Conservation (phyloP, 2,329 filamentous ascomycete genomes). For the Volutella citrinella region DNA sequence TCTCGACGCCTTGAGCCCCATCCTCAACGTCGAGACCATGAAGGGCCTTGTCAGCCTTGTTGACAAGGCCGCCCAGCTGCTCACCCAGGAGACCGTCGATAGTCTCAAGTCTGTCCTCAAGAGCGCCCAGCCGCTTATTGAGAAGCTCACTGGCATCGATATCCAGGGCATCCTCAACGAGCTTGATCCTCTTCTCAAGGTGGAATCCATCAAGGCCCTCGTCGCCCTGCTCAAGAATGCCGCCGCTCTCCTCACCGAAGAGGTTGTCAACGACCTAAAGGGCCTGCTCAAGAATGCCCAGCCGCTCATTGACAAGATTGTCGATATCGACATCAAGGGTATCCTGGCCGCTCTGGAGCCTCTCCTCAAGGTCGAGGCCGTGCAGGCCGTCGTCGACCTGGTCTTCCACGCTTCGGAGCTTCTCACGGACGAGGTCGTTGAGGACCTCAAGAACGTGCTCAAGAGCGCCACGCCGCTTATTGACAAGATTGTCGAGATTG, state of each 20-base stretch:
- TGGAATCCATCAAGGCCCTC: conserved; percentile 30
- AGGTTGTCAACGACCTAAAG: conserved; percentile 24
- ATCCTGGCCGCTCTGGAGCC: conserved; percentile 26
- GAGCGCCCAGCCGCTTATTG: conserved; percentile 29
- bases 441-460: conserved; percentile 31
- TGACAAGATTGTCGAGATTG: conserved; percentile 26
- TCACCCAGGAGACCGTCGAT: conserved; percentile 20
- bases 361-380: conserved; percentile 28
- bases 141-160: conserved; percentile 32
- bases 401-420: conserved; percentile 31
- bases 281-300: conserved; percentile 19
- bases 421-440: conserved; percentile 26
- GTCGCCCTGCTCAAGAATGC: conserved; percentile 31
- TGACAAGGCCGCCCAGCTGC: conserved; percentile 20
- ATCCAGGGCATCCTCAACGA: conserved; percentile 28
- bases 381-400: conserved; percentile 32
- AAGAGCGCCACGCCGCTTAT: conserved; percentile 34
- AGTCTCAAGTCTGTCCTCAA: conserved; percentile 23
- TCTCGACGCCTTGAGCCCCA: conserved; percentile 22
- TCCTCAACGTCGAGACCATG: conserved; percentile 26
- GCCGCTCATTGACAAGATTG: conserved; percentile 19
- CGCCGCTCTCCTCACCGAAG: conserved; percentile 24
- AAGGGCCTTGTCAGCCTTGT: conserved; percentile 25
- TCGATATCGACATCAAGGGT: conserved; percentile 29
- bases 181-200: conserved; percentile 31